Evolutionary conservation across 495 filamentous ascomycete species (phyloP).

Genomic region (Aspergillus coremiiformis): DNA sequence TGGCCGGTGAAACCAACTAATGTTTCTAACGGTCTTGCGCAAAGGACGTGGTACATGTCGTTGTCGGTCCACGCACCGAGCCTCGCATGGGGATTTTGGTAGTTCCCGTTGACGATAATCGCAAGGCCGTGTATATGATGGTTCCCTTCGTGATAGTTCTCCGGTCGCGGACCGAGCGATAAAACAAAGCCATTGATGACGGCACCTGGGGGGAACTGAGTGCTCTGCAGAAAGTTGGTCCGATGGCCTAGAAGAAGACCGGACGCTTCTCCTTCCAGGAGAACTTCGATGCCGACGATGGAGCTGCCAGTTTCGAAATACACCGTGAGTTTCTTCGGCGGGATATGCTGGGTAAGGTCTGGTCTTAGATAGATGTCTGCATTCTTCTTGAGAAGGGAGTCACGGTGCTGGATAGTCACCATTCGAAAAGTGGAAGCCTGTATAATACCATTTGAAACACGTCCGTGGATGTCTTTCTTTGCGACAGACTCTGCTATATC

Average conservation of each 20-base stretch:
- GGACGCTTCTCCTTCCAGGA: not conserved
- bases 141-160: no score
- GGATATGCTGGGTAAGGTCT: no score
- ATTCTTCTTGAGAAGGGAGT: no score
- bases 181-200: not conserved
- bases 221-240: not conserved
- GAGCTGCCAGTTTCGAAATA: no score
- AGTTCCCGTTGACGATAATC: not conserved
- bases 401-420: no score
- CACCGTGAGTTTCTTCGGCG: not conserved
- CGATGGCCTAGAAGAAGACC: not conserved
- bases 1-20: not conserved
- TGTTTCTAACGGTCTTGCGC: not conserved
- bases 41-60: not conserved
- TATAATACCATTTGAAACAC: no score
- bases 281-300: not conserved
- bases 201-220: not conserved
- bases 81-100: not conserved
- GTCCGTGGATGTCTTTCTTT: no score
- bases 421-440: no score
- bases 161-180: not conserved
- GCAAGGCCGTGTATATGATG: not conserved
- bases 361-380: not conserved
- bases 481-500: no score
- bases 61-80: not conserved